A percentile compares a stretch with the other conserved stretches of the same genome.
Evolutionary conservation across 2,329 filamentous ascomycete species (phyloP).

Genomic region (Paramyrothecium sp.): DNA sequence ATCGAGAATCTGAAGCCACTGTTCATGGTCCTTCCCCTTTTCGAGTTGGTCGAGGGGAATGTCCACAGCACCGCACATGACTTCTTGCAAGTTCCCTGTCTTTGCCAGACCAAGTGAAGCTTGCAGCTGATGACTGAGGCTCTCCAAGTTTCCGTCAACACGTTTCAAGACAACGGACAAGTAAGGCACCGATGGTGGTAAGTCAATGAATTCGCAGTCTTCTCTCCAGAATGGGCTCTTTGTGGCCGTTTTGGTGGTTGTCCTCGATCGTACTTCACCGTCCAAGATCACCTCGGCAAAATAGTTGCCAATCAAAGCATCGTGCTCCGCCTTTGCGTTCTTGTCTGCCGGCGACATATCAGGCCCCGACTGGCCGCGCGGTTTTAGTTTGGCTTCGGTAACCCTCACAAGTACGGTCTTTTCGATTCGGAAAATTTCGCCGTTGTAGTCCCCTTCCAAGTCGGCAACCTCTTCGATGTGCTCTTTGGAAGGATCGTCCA

Average conservation of each 20-base stretch:
- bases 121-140: conserved; percentile 29
- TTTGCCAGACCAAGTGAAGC: conserved; percentile 29
- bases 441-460: conserved; percentile 35
- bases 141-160: conserved; percentile 49
- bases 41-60: conserved; percentile 78
- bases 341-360: conserved; percentile 13
- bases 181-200: conserved; percentile 67
- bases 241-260: conserved; percentile 68
- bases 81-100: conserved; percentile 44
- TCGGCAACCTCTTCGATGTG: conserved; percentile 40
- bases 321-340: conserved; percentile 25
- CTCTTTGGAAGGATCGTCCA: conserved; percentile 43
- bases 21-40: conserved; percentile 73
- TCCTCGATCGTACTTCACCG: conserved; percentile 74
- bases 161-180: conserved; percentile 73
- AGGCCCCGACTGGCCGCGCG: conserved; percentile 20
- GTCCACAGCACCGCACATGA: conserved; percentile 72
- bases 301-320: conserved; percentile 63
- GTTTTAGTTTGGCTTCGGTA: conserved; percentile 61
- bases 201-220: conserved; percentile 73
- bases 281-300: conserved; percentile 78
- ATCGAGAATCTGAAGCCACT: conserved; percentile 83
- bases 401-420: conserved; percentile 59
- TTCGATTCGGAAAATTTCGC: conserved; percentile 60
- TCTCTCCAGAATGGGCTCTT: conserved; percentile 81